A percentile compares a stretch with the other conserved stretches of the same genome.
phyloP scores from a whole-genome alignment of 352 stramenopile genomes.

The Phytophthora chlamydospora region DNA sequence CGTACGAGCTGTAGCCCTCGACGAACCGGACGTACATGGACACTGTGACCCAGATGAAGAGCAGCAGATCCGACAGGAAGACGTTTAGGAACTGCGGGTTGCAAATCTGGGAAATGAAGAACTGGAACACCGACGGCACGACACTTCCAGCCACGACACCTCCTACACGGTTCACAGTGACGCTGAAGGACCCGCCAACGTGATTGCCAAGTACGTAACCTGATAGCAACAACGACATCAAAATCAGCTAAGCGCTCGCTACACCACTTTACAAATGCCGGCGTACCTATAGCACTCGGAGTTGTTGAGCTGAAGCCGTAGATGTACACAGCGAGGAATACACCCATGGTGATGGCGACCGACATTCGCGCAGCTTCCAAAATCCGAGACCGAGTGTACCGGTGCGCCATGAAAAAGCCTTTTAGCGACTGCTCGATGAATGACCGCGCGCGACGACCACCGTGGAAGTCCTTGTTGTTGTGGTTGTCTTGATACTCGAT shows the following conservation, averaged over 20 bases:
- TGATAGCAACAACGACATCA: slow-evolving; percentile 39
- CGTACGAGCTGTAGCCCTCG: slow-evolving; percentile 72
- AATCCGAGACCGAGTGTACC: slow-evolving; percentile 48
- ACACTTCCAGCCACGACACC: slow-evolving; percentile 85
- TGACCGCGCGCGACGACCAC: slow-evolving; percentile 44
- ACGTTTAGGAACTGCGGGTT: slow-evolving; percentile 42
- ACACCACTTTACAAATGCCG: too few relatives aligned
- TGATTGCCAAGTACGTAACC: slow-evolving; percentile 81
- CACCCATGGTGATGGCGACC: slow-evolving; percentile 64
- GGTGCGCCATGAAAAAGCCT: slow-evolving; percentile 52
- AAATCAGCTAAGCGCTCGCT: too few relatives aligned
- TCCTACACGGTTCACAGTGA: slow-evolving; percentile 84
- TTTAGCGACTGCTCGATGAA: slow-evolving; percentile 60
- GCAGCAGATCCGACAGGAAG: slow-evolving; percentile 52
- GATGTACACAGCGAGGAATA: slow-evolving; percentile 74
- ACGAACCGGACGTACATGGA: slow-evolving; percentile 83
- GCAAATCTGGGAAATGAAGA: slow-evolving; percentile 83
- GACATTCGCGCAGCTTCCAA: slow-evolving; percentile 61
- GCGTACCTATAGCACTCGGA: slow-evolving; percentile 13
- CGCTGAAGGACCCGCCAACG: slow-evolving; percentile 78
- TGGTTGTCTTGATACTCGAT: slow-evolving; percentile 71
- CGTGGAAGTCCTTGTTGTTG: slow-evolving; percentile 66
- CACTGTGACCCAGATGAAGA: slow-evolving; percentile 77
- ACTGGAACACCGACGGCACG: slow-evolving; percentile 84
- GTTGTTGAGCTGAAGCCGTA: slow-evolving; percentile 77